Evolutionary conservation across 495 filamentous ascomycete species (phyloP), one percentile per base, ranked within the genome.

Genomic region (Neurospora sp.): DNA sequence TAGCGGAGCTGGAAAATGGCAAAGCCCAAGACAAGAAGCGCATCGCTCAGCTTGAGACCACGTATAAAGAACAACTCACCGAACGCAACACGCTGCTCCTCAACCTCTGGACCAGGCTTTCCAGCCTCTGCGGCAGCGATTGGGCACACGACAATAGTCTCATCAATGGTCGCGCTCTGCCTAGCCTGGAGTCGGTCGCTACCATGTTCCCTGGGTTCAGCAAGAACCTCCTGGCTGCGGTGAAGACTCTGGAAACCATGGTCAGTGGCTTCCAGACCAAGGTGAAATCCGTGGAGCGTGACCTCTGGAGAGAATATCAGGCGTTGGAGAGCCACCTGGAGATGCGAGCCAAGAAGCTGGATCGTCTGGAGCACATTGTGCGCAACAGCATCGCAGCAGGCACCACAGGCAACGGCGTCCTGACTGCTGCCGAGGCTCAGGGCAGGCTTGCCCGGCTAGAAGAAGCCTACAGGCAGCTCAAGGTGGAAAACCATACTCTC

Each of bases 71-170:
- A 61, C 93, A 97, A 79, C 87, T 98, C 41, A 87, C 85, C 18
- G 96, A 99, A 80, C 91, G 96, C 70, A 98, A 99, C 79, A 90
- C 90, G 44, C 87, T 99, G 61, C 88, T 97, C 38, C 87, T 96
- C 14, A 85, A 88, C 16, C 85, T 98, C 18, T 99, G 96, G 96
- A 93, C 93, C 70, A 89, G 93, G 38, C 86, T 99, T 16, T 92
- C 91, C 3, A 83, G 90, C 10, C 89, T 98, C 70, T 98, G 96
- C 76, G 96, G 96, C 39, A 85, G 88, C 0, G 96, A 98, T 78
- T 99, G 96, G 96, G 89, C 92, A 0, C 91, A 97, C 74, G 89
- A 92, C 73, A 94, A 98, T 76, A 91, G 90, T 73, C 88, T 96
- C 48, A 93, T 98, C 78, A 93, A 95, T 74, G 93, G 93, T 69